Evolutionary conservation across 441 rosid species (phyloP), one percentile per base, ranked within the genome.

Genomic region (Croton setiger): DNA sequence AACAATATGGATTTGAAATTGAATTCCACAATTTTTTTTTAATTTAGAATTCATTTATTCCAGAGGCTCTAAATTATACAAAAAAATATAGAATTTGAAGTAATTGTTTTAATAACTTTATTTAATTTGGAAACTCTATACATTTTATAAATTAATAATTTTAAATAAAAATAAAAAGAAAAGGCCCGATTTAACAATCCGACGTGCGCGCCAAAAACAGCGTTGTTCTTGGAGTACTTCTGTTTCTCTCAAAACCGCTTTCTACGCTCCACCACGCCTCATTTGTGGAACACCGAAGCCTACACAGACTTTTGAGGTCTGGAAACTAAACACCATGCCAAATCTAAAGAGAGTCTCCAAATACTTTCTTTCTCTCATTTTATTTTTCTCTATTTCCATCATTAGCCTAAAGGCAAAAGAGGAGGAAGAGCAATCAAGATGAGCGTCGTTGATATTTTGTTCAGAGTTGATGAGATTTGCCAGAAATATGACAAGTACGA

Each of bases 391-490:
- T 65, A 27, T 63, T 41, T 15, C 31, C 62, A 53, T 3, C 18
- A 60, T 17, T 13, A 48, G 74, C 12, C 64, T 64, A 44, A 23
- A 14, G 31, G 31, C 31, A 27, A 27, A n/a, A n/a, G n/a, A 27
- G 31, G 31, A 27, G 4, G 27, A 61, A 9, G 41, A 61, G 0
- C 15, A 33, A 18, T 7, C 41, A 33, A 67, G 43, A 93, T 93
- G 98, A 88, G 90, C 71, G 97, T 91, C 60, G 91, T 91, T 79
- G 96, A 93, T 72, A 78, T 93, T 62, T 76, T 91, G 64, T 90
- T 96, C 62, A 80, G 97, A 74, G 96, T 93, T 53, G 97, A 93
- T 76, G 75, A 88, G 80, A 93, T 93, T 80, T 93, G 97, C 82
- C 88, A 87, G 80, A 91, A 85, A 77, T 93, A 88, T 75, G 96